These are phyloP conservation scores for Tricholoma hemisulphureum DNA, from an alignment of 768 basidiomycete species.

Conservation along the genomic window DNA sequence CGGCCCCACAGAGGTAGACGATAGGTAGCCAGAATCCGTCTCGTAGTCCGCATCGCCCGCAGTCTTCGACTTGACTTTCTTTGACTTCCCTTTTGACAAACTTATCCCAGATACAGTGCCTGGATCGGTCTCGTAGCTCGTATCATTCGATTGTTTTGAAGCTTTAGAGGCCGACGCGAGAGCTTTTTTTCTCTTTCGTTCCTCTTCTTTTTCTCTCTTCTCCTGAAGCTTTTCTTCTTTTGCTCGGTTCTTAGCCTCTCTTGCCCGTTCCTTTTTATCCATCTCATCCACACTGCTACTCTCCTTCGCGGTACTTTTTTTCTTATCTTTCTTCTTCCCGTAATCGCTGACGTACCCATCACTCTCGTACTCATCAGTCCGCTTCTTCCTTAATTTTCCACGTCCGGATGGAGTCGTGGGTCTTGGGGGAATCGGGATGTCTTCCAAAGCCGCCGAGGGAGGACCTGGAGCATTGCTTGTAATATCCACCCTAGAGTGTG, in stretches of 20 bases:
- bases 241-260: conserved; percentile 20
- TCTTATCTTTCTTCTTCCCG: conserved; percentile 27
- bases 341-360: conserved; percentile 51
- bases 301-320: conserved; percentile 20
- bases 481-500: conserved; percentile 1
- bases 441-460: conserved; percentile 20
- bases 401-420: conserved; percentile 14
- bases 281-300: conserved; percentile 14
- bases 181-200: conserved; percentile 36
- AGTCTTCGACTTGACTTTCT: conserved; percentile 26
- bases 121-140: conserved; percentile 31
- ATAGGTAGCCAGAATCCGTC: conserved; percentile 37
- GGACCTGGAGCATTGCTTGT: not conserved
- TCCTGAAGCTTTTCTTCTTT: conserved; percentile 27
- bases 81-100: conserved; percentile 21
- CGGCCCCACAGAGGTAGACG: conserved; percentile 16
- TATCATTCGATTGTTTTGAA: conserved; percentile 14
- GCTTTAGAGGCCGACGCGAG: conserved; percentile 21
- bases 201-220: conserved; percentile 28
- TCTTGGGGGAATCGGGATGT: conserved; percentile 26
- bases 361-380: conserved; percentile 50
- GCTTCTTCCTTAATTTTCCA: conserved; percentile 43
- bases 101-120: conserved; percentile 9
- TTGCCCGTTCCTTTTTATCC: conserved; percentile 28
- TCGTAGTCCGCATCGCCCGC: conserved; percentile 35